Base-by-base conservation (phyloP, 139 green algal species). In the Volvox reticuliferus region DNA sequence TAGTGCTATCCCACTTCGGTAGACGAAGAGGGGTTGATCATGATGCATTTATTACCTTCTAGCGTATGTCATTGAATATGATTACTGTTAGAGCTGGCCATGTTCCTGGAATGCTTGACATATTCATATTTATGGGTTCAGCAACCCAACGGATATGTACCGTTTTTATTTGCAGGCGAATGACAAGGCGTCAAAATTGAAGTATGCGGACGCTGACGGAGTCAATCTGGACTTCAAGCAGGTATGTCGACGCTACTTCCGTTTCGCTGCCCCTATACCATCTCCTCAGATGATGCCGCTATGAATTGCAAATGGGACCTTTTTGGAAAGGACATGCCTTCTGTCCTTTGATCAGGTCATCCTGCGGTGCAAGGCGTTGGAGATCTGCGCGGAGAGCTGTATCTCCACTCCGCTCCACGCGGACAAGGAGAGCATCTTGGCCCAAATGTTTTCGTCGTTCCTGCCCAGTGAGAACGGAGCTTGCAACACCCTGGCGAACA, bases 341-440 rank as follows among this genome's bases (percentile, higher is more conserved):
- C 30, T 78, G 63, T 71, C 3, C 44, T 19, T 19, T 87, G 69
- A 36, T 67, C 91, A 95, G 93, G 85, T 95, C 1, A 44, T 95
- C 79, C 79, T 94, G 75, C 90, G 92, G 69, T 91, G 85, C 80
- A 88, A 89, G 24, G 93, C 93, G 1, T 76, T 96, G 89, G 94
- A 96, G 94, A 93, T 94, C 33, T 91, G 71, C 26, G 82, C 92
- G 5, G 92, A 94, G 89, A 83, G 65, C 89, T 94, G 79, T 62
- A 35, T 94, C 14, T 61, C 80, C 36, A 67, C 87, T 12, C 71
- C 80, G 18, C 50, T 94, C 22, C 50, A 76, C 22, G 13, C 37
- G 5, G 88, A 94, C 61, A 83, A 89, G 50, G 73, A 94, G 61
- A 35, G 81, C 28, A 17, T 28, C 20, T 79, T 94, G 83, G 63